These are phyloP conservation scores for Diospyros kaki DNA, from an alignment of 148 eudicot genomes.

Conservation along the genomic window DNA sequence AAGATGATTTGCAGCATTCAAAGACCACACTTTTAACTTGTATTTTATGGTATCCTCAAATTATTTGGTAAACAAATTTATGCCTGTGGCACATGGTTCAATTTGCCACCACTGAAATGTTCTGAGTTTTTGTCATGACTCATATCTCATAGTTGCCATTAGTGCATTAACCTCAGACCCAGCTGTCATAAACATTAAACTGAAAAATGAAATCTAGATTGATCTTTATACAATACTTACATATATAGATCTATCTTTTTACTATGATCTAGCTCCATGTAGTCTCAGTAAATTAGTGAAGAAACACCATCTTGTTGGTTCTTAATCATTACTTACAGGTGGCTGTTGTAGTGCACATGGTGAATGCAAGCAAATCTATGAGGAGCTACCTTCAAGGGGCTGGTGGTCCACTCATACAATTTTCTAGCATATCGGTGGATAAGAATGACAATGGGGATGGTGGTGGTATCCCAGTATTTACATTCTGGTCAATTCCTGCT, in stretches of 20 bases:
- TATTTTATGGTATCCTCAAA: not conserved
- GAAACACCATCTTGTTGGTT: not conserved
- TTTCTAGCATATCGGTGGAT: constrained; percentile 43
- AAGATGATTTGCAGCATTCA: not conserved
- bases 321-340: constrained; percentile 39
- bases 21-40: not conserved
- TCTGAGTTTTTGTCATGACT: not conserved
- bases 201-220: not conserved
- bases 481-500: constrained; percentile 51
- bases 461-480: constrained; percentile 72
- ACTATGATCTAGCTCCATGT: not conserved
- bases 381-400: constrained; percentile 53
- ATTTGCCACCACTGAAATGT: not conserved
- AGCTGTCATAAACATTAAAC: not conserved
- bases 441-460: constrained; percentile 75
- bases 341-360: constrained; percentile 46
- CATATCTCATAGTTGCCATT: not conserved
- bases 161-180: not conserved
- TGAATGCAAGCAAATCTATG: constrained; percentile 58
- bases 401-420: constrained; percentile 56
- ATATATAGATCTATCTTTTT: not conserved
- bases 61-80: not conserved
- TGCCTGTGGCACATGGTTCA: not conserved
- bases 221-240: not conserved
- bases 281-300: not conserved